Percentiles rank a stretch among this genome's conserved stretches.
Evolutionary conservation across 306 rosid genomes (phyloP).

Genomic region (Cajanus cajan): DNA sequence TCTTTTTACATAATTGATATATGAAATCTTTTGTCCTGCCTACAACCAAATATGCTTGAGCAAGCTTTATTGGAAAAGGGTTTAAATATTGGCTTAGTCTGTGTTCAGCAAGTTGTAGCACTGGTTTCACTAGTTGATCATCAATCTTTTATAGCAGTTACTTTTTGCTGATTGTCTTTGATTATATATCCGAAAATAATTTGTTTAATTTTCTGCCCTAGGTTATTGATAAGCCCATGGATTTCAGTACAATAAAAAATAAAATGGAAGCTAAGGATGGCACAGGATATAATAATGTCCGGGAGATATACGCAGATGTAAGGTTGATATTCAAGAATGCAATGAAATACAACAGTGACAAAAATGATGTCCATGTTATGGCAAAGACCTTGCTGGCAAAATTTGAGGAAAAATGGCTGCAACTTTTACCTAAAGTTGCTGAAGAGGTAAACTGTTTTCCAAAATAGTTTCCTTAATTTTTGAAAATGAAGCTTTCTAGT

Average conservation of each 20-base stretch:
- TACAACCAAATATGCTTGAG: not conserved
- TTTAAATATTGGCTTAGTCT: conserved; percentile 14
- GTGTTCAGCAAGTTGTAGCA: not conserved
- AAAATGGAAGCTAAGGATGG: conserved; percentile 80
- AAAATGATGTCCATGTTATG: conserved; percentile 61
- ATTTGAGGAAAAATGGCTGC: conserved; percentile 81
- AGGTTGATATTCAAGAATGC: conserved; percentile 80
- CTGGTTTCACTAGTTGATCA: not conserved
- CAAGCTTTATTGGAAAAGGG: not conserved
- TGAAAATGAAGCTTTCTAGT: not conserved
- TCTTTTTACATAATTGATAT: not conserved
- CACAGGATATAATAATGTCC: conserved; percentile 65
- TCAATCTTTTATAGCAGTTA: not conserved
- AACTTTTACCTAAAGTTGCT: conserved; percentile 66
- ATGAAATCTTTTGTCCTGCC: not conserved
- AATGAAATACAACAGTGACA: conserved; percentile 74
- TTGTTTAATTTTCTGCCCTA: conserved; percentile 37
- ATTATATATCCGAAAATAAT: conserved; percentile 10
- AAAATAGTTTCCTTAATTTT: conserved; percentile 8
- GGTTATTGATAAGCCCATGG: conserved; percentile 91
- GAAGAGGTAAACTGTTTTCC: conserved; percentile 55
- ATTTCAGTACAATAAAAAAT: conserved; percentile 67
- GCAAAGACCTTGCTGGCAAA: conserved; percentile 69
- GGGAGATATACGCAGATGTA: conserved; percentile 75
- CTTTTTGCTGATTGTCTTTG: not conserved